Evolutionary conservation across 139 green algal genomes (phyloP).

Genomic region (Chlorella sorokiniana): DNA sequence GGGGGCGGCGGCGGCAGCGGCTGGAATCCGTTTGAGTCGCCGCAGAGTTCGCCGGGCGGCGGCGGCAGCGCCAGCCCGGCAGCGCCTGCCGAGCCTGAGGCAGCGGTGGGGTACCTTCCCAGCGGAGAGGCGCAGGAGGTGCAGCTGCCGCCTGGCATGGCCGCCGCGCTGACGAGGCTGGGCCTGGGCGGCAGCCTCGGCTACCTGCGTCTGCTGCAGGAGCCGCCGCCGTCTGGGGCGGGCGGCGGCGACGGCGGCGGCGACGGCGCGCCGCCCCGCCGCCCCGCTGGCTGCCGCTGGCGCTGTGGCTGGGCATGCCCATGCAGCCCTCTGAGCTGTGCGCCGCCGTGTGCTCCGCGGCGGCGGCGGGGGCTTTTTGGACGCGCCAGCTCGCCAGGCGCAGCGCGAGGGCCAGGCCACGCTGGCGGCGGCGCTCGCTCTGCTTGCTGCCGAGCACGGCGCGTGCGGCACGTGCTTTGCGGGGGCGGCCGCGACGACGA

Average conservation of each 20-base stretch:
- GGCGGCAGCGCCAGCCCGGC: not conserved
- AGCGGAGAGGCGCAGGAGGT: conserved; percentile 29
- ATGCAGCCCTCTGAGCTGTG: conserved; percentile 74
- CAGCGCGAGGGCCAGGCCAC: conserved; percentile 50
- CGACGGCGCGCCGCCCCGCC: not conserved
- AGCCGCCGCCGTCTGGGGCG: not conserved
- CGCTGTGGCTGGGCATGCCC: conserved; percentile 74
- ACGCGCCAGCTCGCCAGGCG: conserved; percentile 14
- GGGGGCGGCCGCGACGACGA: conserved; percentile 22
- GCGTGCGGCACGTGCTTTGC: conserved; percentile 41
- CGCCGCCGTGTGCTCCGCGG: conserved; percentile 64
- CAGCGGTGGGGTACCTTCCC: conserved; percentile 22
- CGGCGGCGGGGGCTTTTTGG: conserved; percentile 57
- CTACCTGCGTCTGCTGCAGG: conserved; percentile 52
- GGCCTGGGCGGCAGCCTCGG: conserved; percentile 58
- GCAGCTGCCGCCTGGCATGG: conserved; percentile 21
- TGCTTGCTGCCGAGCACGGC: conserved; percentile 53
- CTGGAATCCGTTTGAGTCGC: conserved; percentile 22
- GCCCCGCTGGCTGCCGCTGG: conserved; percentile 72
- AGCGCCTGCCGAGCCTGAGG: not conserved
- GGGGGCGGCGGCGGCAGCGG: not conserved
- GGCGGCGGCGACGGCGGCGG: not conserved
- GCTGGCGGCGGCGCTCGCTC: conserved; percentile 53
- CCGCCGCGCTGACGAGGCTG: conserved; percentile 35
- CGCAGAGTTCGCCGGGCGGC: not conserved